These are phyloP conservation scores for Ceratocystis alfenasii DNA, from an alignment of 2,329 filamentous ascomycete species.

Conservation along the genomic window DNA sequence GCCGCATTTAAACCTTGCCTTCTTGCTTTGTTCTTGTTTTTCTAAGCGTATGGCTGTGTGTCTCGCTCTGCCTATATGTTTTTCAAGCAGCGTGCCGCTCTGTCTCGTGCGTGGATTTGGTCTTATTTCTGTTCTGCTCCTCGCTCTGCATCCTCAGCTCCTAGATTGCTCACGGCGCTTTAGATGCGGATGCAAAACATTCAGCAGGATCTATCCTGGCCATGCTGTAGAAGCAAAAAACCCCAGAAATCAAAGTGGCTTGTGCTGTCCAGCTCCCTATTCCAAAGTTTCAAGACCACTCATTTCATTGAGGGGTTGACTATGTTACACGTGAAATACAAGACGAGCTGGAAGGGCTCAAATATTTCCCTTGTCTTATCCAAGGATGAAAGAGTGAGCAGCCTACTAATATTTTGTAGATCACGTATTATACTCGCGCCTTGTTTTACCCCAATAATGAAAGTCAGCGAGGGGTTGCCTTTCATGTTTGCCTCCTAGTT, in stretches of 20 bases:
- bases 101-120: not conserved
- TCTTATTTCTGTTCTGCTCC: not conserved
- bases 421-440: not conserved
- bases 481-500: not conserved
- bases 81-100: not conserved
- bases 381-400: too few relatives aligned
- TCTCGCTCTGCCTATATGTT: not conserved
- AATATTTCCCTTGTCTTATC: not conserved
- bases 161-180: not conserved
- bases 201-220: not conserved
- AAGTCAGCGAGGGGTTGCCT: not conserved
- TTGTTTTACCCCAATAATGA: not conserved
- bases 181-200: too few relatives aligned
- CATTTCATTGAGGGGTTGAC: not conserved
- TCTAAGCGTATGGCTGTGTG: not conserved
- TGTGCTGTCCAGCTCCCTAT: not conserved
- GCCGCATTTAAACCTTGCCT: not conserved
- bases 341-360: not conserved
- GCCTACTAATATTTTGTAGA: not conserved
- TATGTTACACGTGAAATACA: slow-evolving; percentile 4
- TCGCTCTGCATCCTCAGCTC: not conserved
- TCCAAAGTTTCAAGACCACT: not conserved
- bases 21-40: not conserved
- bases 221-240: not conserved
- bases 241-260: not conserved